These are phyloP conservation scores for Melanomma pulvis-pyrius DNA, from an alignment of 495 filamentous ascomycete genomes.

Conservation along the genomic window DNA sequence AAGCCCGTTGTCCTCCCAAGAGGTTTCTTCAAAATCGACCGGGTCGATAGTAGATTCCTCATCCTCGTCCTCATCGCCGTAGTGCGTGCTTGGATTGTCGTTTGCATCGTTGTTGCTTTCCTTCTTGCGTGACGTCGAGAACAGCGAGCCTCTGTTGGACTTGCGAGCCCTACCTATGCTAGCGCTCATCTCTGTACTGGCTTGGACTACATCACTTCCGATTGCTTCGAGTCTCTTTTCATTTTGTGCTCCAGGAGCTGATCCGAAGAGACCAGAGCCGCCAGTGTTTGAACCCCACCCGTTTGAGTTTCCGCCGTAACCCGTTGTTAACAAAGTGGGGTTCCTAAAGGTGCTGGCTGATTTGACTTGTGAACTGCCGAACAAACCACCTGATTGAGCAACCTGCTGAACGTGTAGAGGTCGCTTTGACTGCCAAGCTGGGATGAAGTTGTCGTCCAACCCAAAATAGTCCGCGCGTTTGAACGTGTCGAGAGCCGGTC, in stretches of 20 bases:
- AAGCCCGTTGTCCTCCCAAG: conserved; percentile 50
- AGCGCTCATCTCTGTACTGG: neutral
- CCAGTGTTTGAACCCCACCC: too few species aligned
- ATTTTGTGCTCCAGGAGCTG: neutral
- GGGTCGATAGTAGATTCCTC: neutral
- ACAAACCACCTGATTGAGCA: neutral
- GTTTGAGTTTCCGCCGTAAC: too few species aligned
- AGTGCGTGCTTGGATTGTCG: neutral
- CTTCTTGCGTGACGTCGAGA: neutral
- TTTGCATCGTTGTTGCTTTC: neutral
- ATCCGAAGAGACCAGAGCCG: neutral
- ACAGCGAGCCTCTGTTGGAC: neutral
- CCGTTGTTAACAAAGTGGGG: too few species aligned
- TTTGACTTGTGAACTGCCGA: neutral
- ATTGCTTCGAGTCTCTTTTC: neutral
- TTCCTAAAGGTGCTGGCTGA: neutral
- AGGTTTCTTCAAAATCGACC: conserved; percentile 34
- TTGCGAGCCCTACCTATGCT: neutral
- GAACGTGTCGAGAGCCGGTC: neutral
- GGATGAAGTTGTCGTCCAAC: conserved; percentile 19
- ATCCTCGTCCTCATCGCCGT: neutral
- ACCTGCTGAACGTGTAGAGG: conserved; percentile 17
- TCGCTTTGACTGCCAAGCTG: conserved; percentile 9
- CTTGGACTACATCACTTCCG: neutral
- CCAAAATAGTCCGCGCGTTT: conserved; percentile 33